Evolutionary conservation across 2,329 filamentous ascomycete genomes (phyloP).

Genomic region (Macrophomina tecta): DNA sequence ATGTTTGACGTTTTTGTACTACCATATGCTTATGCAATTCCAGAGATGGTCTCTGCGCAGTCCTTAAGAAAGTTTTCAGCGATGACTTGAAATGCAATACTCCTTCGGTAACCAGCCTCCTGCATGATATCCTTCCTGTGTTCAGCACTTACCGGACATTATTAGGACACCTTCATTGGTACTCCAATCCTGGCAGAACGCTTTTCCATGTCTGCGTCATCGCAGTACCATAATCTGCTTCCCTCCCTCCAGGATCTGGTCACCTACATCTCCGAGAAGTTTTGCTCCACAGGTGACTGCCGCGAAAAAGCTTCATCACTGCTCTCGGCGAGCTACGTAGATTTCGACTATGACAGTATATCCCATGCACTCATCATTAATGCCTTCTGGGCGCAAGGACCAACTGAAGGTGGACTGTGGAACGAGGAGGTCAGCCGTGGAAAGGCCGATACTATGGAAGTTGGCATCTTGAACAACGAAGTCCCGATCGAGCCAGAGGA

Average conservation of each 20-base stretch:
- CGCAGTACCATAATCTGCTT: slow-evolving; percentile 73
- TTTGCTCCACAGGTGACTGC: slow-evolving; percentile 62
- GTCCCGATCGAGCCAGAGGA: slow-evolving; percentile 72
- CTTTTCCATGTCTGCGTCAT: slow-evolving; percentile 65
- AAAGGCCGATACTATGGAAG: slow-evolving; percentile 68
- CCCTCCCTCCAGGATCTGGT: slow-evolving; percentile 63
- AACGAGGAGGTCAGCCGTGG: slow-evolving; percentile 47
- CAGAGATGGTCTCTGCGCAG: slow-evolving; percentile 61
- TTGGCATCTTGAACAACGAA: slow-evolving; percentile 77
- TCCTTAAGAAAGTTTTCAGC: slow-evolving; percentile 65
- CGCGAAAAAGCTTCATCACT: slow-evolving; percentile 54
- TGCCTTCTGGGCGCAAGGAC: slow-evolving; percentile 61
- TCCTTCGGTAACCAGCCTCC: slow-evolving; percentile 48
- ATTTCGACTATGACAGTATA: slow-evolving; percentile 77
- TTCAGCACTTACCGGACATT: slow-evolving; percentile 26
- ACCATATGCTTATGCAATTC: background rate
- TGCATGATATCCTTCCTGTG: background rate
- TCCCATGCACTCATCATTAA: slow-evolving; percentile 70
- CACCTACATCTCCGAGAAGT: slow-evolving; percentile 56
- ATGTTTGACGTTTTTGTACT: too few species aligned
- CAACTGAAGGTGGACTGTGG: slow-evolving; percentile 27
- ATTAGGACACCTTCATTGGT: slow-evolving; percentile 66
- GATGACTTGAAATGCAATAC: slow-evolving; percentile 61
- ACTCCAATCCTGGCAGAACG: slow-evolving; percentile 62
- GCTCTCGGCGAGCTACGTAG: slow-evolving; percentile 66